These are phyloP conservation scores for Podospora comata DNA, from an alignment of 495 filamentous ascomycete genomes.

Conservation along the genomic window DNA sequence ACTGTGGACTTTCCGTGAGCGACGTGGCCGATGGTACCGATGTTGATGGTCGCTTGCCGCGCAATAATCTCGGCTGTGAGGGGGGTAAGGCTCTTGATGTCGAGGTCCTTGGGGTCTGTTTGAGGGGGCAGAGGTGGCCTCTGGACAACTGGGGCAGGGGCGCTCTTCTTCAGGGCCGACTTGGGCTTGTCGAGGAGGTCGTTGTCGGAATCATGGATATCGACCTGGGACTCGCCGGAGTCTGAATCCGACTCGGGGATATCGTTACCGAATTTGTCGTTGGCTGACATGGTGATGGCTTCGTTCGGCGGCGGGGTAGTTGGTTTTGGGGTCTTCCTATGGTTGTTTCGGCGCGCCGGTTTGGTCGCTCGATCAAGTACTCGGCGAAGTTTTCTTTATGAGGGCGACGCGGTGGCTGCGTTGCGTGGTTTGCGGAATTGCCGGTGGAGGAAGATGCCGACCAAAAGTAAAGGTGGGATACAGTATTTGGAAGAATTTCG, in stretches of 20 bases:
- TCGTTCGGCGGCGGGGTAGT: conserved; percentile 33
- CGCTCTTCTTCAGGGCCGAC: conserved; percentile 48
- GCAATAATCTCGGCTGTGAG: conserved; percentile 94
- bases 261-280: conserved; percentile 50
- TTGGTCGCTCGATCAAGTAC: not conserved
- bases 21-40: conserved; percentile 97
- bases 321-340: conserved; percentile 13
- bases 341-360: not conserved
- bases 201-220: conserved; percentile 37
- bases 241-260: conserved; percentile 45
- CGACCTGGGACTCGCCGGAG: conserved; percentile 44
- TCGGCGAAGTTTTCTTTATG: not conserved
- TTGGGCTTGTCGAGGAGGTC: conserved; percentile 44
- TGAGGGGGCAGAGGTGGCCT: conserved; percentile 72
- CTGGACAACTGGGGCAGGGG: conserved; percentile 38
- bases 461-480: not conserved
- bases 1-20: conserved; percentile 98
- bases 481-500: conserved; percentile 30
- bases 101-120: conserved; percentile 81
- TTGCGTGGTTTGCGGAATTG: conserved; percentile 7
- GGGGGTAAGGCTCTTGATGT: conserved; percentile 72
- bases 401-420: not conserved
- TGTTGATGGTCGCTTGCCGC: conserved; percentile 97
- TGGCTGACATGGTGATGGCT: conserved; percentile 39
- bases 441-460: conserved; percentile 7